Conservation (phyloP, 306 rosid genomes). For the Macrotyloma uniflorum region DNA sequence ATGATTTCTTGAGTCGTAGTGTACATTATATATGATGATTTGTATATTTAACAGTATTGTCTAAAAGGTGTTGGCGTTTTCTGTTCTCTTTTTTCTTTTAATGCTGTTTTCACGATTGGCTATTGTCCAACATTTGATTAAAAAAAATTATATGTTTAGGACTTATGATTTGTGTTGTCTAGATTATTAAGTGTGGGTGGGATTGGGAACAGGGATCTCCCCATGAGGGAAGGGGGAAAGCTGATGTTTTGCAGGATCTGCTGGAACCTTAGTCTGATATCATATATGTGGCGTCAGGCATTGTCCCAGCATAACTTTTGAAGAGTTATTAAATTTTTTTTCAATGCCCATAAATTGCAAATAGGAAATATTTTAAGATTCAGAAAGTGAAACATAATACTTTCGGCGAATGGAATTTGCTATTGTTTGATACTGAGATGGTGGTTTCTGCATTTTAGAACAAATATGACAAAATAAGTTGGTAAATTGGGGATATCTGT, state of each 20-base stretch:
- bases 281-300: not conserved
- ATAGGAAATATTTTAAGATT: not conserved
- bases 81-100: not conserved
- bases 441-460: not conserved
- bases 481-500: not conserved
- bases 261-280: not conserved
- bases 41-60: constrained; percentile 21
- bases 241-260: not conserved
- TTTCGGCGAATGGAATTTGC: not conserved
- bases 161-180: constrained; percentile 1
- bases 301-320: not conserved
- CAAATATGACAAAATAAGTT: not conserved
- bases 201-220: constrained; percentile 20
- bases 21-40: constrained; percentile 5
- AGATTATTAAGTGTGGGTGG: not conserved
- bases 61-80: not conserved
- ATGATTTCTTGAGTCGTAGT: constrained; percentile 18
- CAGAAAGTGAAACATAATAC: not conserved
- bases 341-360: not conserved
- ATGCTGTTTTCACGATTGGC: not conserved
- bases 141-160: not conserved
- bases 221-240: not conserved
- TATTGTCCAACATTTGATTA: not conserved
- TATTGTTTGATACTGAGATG: not conserved
- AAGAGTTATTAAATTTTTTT: not conserved